Evolutionary conservation across 2,329 filamentous ascomycete genomes (phyloP).

Genomic region (Arthrobotrys iridis): DNA sequence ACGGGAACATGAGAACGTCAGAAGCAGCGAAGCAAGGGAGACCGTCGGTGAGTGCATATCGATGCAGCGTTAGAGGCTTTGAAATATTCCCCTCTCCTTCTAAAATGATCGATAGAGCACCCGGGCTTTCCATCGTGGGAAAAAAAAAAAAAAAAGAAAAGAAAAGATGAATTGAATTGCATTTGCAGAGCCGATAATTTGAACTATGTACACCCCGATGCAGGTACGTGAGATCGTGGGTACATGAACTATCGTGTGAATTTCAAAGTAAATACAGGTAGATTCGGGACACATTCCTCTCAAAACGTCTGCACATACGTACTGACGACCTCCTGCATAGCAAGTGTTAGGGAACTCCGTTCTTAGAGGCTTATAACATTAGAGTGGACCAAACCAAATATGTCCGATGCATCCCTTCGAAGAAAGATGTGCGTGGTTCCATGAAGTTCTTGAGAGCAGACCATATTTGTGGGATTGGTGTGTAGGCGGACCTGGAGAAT

Average conservation of each 20-base stretch:
- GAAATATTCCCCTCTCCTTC: constrained; percentile 48
- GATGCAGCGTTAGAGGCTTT: constrained; percentile 34
- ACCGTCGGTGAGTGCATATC: constrained; percentile 47
- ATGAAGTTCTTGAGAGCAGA: constrained; percentile 3
- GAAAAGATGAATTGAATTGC: constrained; percentile 13
- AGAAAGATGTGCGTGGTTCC: constrained; percentile 38
- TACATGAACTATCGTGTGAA: constrained; percentile 22
- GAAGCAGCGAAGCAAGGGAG: constrained; percentile 52
- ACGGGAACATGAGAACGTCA: constrained; percentile 49
- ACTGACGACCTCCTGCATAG: constrained; percentile 44
- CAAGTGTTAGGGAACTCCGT: constrained; percentile 45
- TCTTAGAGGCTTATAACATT: constrained; percentile 50
- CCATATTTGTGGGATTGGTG: constrained; percentile 35
- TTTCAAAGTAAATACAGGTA: constrained; percentile 19
- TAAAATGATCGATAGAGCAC: constrained; percentile 37
- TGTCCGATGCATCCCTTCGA: constrained; percentile 28
- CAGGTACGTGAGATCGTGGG: constrained; percentile 42
- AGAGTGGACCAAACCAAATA: constrained; percentile 39
- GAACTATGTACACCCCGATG: constrained; percentile 22
- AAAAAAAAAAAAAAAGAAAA: too few species aligned
- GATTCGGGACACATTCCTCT: constrained; percentile 46
- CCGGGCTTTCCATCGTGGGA: constrained; percentile 17
- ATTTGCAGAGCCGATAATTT: constrained; percentile 33
- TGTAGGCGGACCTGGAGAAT: constrained; percentile 33
- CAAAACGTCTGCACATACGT: constrained; percentile 41